Conservation (phyloP, 176 grass and related monocot species). For the Poa annua region DNA sequence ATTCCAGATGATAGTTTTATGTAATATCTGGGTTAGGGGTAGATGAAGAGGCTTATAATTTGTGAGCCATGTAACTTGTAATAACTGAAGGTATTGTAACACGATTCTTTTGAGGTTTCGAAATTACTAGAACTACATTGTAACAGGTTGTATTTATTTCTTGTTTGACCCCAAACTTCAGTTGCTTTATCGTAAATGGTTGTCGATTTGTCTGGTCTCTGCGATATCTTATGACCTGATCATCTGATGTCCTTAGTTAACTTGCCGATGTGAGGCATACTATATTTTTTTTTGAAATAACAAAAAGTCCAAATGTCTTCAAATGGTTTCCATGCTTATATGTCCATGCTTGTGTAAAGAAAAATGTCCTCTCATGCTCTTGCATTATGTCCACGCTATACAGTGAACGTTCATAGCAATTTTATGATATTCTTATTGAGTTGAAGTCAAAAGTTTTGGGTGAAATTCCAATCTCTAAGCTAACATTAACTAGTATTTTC, state of each 20-base stretch:
- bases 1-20: neutral
- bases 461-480: too few species aligned
- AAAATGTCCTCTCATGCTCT: too few species aligned
- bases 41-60: conserved; percentile 14
- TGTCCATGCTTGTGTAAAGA: too few species aligned
- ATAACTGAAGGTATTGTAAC: neutral
- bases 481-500: too few species aligned
- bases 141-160: neutral
- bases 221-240: neutral
- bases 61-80: conserved; percentile 28
- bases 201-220: neutral
- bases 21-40: neutral
- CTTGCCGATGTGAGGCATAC: neutral
- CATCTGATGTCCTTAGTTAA: neutral
- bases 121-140: neutral
- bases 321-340: too few species aligned
- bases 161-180: neutral
- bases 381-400: too few species aligned
- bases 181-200: neutral
- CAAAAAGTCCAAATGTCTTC: too few species aligned
- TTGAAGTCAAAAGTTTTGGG: too few species aligned
- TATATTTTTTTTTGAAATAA: too few species aligned
- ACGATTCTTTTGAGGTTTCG: neutral
- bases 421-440: too few species aligned
- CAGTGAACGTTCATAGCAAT: too few species aligned